phyloP scores from a whole-genome alignment of 148 eudicot species.

The Rhododendron griersonianum region DNA sequence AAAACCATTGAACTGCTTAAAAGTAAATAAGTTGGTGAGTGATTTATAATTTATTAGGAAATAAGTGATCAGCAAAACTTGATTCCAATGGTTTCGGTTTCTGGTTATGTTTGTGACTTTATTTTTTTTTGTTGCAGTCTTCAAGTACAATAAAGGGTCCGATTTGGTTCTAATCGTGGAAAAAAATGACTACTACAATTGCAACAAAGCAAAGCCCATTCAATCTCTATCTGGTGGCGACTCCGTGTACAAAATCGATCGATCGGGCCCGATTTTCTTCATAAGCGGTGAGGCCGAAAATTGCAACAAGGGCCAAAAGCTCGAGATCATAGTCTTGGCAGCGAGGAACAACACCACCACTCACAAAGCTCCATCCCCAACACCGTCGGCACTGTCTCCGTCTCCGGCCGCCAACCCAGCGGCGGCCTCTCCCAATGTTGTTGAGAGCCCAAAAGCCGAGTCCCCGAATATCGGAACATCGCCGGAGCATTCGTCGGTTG shows the following conservation, averaged over 20 bases:
- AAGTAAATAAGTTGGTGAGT: neutral
- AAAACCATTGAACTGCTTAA: neutral
- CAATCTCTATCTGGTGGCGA: constrained; percentile 1
- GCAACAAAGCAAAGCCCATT: constrained; percentile 31
- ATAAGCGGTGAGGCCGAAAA: constrained; percentile 29
- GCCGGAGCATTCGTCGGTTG: neutral
- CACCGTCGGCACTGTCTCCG: neutral
- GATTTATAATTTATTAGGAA: neutral
- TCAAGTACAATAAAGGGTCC: constrained; percentile 17
- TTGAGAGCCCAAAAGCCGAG: neutral
- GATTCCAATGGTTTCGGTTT: neutral
- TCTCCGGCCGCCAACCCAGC: neutral
- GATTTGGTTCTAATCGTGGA: constrained; percentile 21
- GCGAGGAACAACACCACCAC: neutral
- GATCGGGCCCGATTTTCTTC: constrained; percentile 27
- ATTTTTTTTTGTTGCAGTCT: constrained; percentile 12
- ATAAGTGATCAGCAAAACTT: no score
- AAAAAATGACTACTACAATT: constrained; percentile 26
- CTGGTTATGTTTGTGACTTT: neutral
- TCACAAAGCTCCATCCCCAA: constrained; percentile 1
- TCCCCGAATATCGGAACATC: neutral
- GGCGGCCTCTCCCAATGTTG: neutral
- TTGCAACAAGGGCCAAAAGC: constrained; percentile 29
- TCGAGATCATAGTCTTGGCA: constrained; percentile 23
- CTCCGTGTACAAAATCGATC: constrained; percentile 19